Evolutionary conservation across 192 early-diverging fungal genomes (phyloP), one percentile per base, ranked within the genome.

Genomic region (Umbelopsis isabellina): DNA sequence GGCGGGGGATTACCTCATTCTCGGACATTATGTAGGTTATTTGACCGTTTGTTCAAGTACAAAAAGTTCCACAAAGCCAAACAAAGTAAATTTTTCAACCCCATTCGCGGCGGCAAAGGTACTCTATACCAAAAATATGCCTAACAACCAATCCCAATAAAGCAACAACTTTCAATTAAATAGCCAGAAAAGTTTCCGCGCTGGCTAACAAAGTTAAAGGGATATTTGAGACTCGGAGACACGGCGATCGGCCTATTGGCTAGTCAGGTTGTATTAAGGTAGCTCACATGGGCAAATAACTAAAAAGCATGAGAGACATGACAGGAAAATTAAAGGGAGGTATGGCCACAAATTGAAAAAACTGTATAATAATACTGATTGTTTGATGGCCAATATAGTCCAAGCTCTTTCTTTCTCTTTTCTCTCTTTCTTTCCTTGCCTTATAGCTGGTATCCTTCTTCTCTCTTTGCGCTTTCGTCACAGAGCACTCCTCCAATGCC

Each of bases 1-100:
- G 49, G 37, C 48, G 67, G 67, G 48, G 67, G 25, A 50, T 66
- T 66, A 61, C 55, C 15, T n/a, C 55, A 61, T 61, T 30, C 55
- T 61, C 55, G 55, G 55, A 61, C 55, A 61, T 61, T 61, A 61
- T 4, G 37, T 41, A 0, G 1, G 37, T 41, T 41, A 41, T 41
- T 41, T 41, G 6, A 41, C 37, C 37, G 37, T 41, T 41, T 41
- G 37, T 41, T 41, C 37, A 41, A 41, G 37, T 41, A 41, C 37
- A 41, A 41, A 41, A 41, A 41, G 37, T 41, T 41, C 37, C 37
- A 41, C 37, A 41, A 41, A 41, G 37, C 37, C 37, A 41, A 41
- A 41, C 37, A 41, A 41, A 41, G 37, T 41, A 41, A 41, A 41
- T 9, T 9, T 41, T 41, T 41, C 37, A 41, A 41, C 1, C 2